Base-by-base conservation (phyloP, 805 yeast genomes). In the Candida koratica region DNA sequence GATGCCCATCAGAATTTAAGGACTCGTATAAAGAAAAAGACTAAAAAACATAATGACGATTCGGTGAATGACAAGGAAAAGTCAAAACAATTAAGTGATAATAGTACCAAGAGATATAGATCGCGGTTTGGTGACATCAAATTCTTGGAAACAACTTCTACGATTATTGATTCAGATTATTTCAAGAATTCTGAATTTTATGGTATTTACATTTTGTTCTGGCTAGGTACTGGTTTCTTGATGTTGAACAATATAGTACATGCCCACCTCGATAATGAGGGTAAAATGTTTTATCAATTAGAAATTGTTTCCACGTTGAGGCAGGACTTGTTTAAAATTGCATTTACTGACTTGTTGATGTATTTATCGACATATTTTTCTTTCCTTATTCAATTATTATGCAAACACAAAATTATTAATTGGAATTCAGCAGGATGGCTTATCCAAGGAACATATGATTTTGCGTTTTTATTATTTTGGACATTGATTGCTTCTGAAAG, bases 151-250 rank as follows among this genome's bases (percentile, higher is more conserved):
- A 39, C 47, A 10, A 38, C 71, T 20, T 55, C 71, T 6, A 61
- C 71, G 4, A 77, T 81, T 12, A 67, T 81, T 42, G 89, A 81
- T 50, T 60, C 69, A 11, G 67, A 63, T 4, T 51, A 58, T 18
- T 61, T 67, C 41, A 60, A 61, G 34, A 60, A 68, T 1, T 58
- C 77, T 3, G 62, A 65, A 37, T 88, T 85, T 55, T 78, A 75
- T 47, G 97, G 97, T 2, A 72, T 93, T 41, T 90, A 79, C 56
- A 81, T 86, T 4, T 71, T 88, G 32, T 77, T 79, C 43, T 86
- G 96, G 96, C 61, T 84, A 37, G 73, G 75, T 4, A 71, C 79
- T 4, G 79, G 73, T 17, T 67, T 81, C 38, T 55, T 71, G 25
- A 71, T 77, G 39, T 48, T 78, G 19, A 76, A 77, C 39, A 71